A percentile compares a stretch with the other conserved stretches of the same genome.
phyloP scores from a whole-genome alignment of 2,329 filamentous ascomycete genomes.

The Xylariaceae sp. region DNA sequence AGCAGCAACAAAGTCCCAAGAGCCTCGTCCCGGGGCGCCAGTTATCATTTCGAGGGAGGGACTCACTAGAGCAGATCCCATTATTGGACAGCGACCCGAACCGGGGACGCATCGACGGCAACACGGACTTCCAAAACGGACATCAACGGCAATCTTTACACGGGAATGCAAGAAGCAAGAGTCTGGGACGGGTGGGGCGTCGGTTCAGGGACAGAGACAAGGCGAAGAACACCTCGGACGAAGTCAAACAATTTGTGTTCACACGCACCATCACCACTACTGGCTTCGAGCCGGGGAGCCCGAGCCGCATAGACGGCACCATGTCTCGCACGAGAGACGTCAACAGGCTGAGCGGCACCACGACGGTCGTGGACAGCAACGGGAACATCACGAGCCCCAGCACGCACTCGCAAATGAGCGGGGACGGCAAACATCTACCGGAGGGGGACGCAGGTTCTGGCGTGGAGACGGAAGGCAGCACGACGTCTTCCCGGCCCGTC shows the following conservation, averaged over 20 bases:
- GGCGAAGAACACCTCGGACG: constrained; percentile 11
- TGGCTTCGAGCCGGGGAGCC: constrained; percentile 43
- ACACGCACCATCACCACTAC: constrained; percentile 61
- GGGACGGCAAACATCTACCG: background rate
- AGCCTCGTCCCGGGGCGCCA: constrained; percentile 1
- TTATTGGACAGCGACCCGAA: background rate
- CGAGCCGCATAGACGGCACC: constrained; percentile 17
- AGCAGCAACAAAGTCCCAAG: constrained; percentile 24
- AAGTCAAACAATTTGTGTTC: constrained; percentile 40
- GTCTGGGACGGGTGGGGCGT: no score
- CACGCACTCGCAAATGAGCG: background rate
- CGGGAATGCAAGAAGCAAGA: background rate
- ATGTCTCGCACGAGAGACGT: constrained; percentile 1
- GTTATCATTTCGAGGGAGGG: background rate
- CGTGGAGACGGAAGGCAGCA: constrained; percentile 6
- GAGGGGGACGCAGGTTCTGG: background rate
- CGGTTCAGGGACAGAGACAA: constrained; percentile 3
- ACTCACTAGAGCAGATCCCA: background rate
- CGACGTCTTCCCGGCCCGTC: constrained; percentile 23
- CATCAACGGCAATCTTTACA: background rate
- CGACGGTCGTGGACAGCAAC: constrained; percentile 1
- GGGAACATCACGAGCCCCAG: constrained; percentile 9
- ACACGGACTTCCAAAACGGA: background rate
- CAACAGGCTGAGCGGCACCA: constrained; percentile 4
- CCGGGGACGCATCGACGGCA: background rate